phyloP scores from a whole-genome alignment of 495 filamentous ascomycete species.

The Beverwykella pulmonaria region DNA sequence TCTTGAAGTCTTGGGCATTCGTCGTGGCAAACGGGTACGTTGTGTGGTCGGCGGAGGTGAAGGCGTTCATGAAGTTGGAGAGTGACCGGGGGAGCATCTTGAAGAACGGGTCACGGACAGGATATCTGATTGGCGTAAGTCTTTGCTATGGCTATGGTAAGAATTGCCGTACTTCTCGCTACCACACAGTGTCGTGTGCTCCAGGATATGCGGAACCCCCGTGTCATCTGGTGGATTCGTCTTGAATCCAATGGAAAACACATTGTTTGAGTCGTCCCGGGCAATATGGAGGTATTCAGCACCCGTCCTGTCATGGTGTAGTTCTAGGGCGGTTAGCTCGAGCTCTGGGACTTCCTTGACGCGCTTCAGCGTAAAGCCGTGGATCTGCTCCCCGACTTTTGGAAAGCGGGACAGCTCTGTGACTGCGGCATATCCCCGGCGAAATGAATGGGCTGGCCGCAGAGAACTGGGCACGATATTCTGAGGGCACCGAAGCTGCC shows the following conservation, averaged over 20 bases:
- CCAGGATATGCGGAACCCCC: conserved; percentile 93
- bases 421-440: conserved; percentile 63
- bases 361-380: conserved; percentile 89
- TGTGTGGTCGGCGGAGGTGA: conserved; percentile 95
- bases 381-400: conserved; percentile 76
- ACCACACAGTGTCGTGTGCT: conserved; percentile 96
- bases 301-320: conserved; percentile 90
- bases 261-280: conserved; percentile 95
- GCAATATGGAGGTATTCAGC: conserved; percentile 95
- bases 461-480: neutral
- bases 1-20: conserved; percentile 92
- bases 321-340: conserved; percentile 83
- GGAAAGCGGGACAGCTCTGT: conserved; percentile 73
- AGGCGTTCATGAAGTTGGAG: conserved; percentile 99
- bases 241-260: conserved; percentile 98
- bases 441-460: neutral
- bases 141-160: neutral
- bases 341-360: conserved; percentile 91
- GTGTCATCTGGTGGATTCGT: conserved; percentile 97
- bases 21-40: conserved; percentile 97
- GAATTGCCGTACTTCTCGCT: conserved; percentile 74
- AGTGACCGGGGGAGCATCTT: conserved; percentile 98
- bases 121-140: conserved; percentile 63
- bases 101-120: conserved; percentile 96
- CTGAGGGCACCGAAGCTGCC: conserved; percentile 20